These are phyloP conservation scores for Chrysoporthe puriensis DNA, from an alignment of 2,329 filamentous ascomycete genomes.

Conservation along the genomic window DNA sequence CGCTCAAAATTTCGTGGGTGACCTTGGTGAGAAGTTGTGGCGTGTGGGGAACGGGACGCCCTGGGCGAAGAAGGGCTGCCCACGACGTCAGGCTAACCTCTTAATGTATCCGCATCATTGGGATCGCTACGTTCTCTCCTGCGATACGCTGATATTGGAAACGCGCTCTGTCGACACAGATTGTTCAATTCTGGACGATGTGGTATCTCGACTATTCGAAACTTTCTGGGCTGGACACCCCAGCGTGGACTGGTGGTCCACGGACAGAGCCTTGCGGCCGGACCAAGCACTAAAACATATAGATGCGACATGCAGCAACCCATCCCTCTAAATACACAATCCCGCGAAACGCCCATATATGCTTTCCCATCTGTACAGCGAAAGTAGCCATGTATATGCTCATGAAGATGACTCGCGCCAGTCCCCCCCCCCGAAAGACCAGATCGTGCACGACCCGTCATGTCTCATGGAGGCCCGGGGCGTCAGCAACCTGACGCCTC, in stretches of 20 bases:
- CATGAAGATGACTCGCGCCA: neutral
- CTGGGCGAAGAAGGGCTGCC: too few relatives aligned
- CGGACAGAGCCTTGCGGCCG: too few relatives aligned
- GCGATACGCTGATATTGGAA: too few relatives aligned
- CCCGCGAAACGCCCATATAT: neutral
- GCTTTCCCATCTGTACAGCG: neutral
- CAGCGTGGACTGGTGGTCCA: neutral
- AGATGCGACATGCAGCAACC: neutral
- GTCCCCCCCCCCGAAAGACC: neutral
- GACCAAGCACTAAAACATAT: neutral
- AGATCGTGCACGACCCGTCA: neutral
- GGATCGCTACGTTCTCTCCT: too few relatives aligned
- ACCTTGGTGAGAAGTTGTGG: too few relatives aligned
- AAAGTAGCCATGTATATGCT: neutral
- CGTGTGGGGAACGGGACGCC: too few relatives aligned
- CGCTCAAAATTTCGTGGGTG: too few relatives aligned
- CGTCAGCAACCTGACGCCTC: neutral
- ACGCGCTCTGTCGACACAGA: too few relatives aligned
- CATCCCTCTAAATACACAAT: neutral
- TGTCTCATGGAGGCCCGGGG: neutral
- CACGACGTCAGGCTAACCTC: too few relatives aligned
- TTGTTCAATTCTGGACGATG: too few relatives aligned
- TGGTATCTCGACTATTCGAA: neutral
- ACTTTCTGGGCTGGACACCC: neutral
- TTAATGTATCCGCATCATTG: too few relatives aligned